These are phyloP conservation scores for Pseudotsuga menziesii DNA, from an alignment of 75 land plant genomes.

Conservation along the genomic window DNA sequence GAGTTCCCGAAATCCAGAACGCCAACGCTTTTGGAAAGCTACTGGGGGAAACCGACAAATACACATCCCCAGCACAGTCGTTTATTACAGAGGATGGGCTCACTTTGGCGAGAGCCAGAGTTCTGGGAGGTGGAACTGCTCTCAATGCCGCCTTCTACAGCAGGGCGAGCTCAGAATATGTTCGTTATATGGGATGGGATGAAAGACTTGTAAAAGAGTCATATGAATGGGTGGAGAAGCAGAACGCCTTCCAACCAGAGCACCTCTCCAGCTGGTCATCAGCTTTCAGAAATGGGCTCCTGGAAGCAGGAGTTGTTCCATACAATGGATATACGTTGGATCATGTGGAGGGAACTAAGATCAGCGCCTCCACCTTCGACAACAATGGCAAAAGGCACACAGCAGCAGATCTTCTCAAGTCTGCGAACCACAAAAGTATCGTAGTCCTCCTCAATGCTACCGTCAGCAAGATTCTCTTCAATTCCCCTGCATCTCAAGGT, in stretches of 20 bases:
- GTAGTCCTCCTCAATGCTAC: slow-evolving; percentile 54
- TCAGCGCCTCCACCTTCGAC: slow-evolving; percentile 81
- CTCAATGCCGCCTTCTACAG: slow-evolving; percentile 88
- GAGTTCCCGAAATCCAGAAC: slow-evolving; percentile 42
- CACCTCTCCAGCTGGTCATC: slow-evolving; percentile 47
- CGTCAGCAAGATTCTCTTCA: slow-evolving; percentile 52
- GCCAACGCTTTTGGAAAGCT: slow-evolving; percentile 45
- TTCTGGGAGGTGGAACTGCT: slow-evolving; percentile 79
- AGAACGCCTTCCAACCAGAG: slow-evolving; percentile 43
- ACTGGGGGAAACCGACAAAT: slow-evolving; percentile 19
- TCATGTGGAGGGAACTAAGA: slow-evolving; percentile 71
- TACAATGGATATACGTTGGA: slow-evolving; percentile 69
- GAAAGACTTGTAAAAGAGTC: slow-evolving; percentile 53
- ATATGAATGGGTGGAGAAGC: slow-evolving; percentile 73
- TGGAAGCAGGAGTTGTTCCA: slow-evolving; percentile 68
- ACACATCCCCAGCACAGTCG: slow-evolving; percentile 57
- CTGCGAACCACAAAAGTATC: slow-evolving; percentile 42
- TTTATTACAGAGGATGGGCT: slow-evolving; percentile 82
- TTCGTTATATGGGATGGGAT: slow-evolving; percentile 52
- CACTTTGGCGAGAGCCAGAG: slow-evolving; percentile 61
- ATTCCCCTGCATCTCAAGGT: background rate
- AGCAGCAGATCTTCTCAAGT: slow-evolving; percentile 67
- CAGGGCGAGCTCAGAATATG: slow-evolving; percentile 54
- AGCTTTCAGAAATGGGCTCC: slow-evolving; percentile 54
- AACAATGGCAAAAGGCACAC: slow-evolving; percentile 52